Evolutionary conservation across 179 eudicot genomes (phyloP).

Genomic region (Silene noctiflora): DNA sequence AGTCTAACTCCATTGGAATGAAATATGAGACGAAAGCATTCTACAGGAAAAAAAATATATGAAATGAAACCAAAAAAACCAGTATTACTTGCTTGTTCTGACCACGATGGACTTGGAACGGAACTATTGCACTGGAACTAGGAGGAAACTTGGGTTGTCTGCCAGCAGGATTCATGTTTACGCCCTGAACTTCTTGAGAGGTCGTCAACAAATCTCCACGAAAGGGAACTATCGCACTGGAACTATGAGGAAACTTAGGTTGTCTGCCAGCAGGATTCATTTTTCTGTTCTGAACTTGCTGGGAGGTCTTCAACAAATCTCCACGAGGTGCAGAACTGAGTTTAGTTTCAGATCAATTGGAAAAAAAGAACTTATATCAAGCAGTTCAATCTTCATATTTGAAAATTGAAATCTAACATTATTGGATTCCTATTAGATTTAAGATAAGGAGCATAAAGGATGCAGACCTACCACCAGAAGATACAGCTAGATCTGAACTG

Average conservation of each 20-base stretch:
- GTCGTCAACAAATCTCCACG: conserved; percentile 42
- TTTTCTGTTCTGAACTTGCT: conserved; percentile 20
- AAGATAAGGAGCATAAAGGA: conserved; percentile 24
- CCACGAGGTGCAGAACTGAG: conserved; percentile 35
- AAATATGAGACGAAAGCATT: not conserved
- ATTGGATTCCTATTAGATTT: not conserved
- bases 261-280: conserved; percentile 23
- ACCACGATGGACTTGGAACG: conserved; percentile 18
- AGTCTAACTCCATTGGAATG: no score
- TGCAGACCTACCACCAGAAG: conserved; percentile 41
- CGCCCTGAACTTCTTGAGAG: conserved; percentile 18
- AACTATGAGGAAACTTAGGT: conserved; percentile 14
- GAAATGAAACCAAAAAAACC: conserved; percentile 2
- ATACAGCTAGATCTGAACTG: conserved; percentile 30
- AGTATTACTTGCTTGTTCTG: conserved; percentile 30
- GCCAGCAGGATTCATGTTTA: conserved; percentile 21
- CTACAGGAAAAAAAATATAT: not conserved
- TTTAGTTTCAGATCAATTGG: conserved; percentile 20
- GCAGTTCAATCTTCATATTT: not conserved
- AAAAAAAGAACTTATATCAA: conserved; percentile 19
- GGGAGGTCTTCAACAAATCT: conserved; percentile 36
- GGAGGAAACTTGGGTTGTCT: conserved; percentile 18
- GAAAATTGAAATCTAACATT: not conserved
- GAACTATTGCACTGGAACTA: conserved; percentile 9
- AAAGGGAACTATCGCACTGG: conserved; percentile 12